Base-by-base conservation (phyloP, 768 basidiomycete species). In the Macrocybe gigantea region DNA sequence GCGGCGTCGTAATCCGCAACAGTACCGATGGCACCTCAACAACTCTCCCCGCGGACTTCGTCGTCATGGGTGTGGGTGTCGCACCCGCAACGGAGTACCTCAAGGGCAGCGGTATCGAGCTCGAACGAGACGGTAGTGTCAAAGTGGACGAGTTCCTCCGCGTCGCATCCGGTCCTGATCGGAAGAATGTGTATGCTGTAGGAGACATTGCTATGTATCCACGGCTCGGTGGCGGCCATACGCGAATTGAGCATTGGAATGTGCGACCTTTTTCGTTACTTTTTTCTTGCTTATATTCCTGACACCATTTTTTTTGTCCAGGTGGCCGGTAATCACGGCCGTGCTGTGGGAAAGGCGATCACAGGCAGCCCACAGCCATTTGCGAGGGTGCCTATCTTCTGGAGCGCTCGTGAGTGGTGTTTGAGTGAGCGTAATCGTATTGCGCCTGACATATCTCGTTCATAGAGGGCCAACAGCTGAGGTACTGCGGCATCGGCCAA, bases 241-340 rank as follows among this genome's bases (percentile, higher is more conserved):
- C 69, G 29, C 68, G 91, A 42, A 83, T 94, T 49, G 92, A 95
- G 64, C 93, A 95, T 64, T 95, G 93, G 91, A 92, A 92, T 66
- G 90, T 85, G 46, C 37, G 79, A 52, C 36, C 22, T 4, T 22
- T 22, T 22, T 22, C 22, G 2, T 22, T 41, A 13, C 43, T 49
- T 9, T n/a, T n/a, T 31, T 30, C 13, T 33, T 46, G 42, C 7
- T n/a, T 45, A 13, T 1, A 43, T 47, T 32, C 8, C 36, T 37
- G n/a, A 13, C 8, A 30, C 39, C 22, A 11, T 44, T 45, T 33
- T 47, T 36, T 46, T 41, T 41, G 15, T 49, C 40, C 2, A 85
- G 82, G 85, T 93, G 49, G 91, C 92, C 11, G 82, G 82, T 41
- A 93, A 94, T 63, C 85, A 87, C 49, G 93, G 91, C 2, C 79